Evolutionary conservation across 2,329 filamentous ascomycete species (phyloP).

Genomic region (Chaetomium olivaceum): DNA sequence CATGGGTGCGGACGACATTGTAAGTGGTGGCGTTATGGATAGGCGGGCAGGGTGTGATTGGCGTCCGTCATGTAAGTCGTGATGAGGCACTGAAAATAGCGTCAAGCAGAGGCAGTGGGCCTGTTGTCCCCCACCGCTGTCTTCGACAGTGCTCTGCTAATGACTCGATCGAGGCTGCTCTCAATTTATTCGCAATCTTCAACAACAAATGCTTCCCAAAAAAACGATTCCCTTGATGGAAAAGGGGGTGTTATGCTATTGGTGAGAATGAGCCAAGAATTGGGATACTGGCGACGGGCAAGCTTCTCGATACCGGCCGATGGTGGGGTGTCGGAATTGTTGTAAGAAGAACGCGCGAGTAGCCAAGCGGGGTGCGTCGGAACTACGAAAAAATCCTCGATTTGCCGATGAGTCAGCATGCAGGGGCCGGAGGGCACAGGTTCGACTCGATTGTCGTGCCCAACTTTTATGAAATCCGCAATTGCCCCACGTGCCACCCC

Average conservation of each 20-base stretch:
- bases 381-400: slow-evolving; percentile 19
- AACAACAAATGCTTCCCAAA: neutral
- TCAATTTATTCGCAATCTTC: neutral
- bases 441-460: slow-evolving; percentile 23
- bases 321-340: slow-evolving; percentile 23
- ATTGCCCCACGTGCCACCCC: neutral
- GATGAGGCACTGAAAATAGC: neutral
- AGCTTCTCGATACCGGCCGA: slow-evolving; percentile 11
- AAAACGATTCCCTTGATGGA: slow-evolving; percentile 3
- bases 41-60: neutral
- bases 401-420: slow-evolving; percentile 27
- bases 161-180: slow-evolving; percentile 3
- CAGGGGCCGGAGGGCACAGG: slow-evolving; percentile 14
- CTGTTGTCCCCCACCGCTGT: slow-evolving; percentile 25
- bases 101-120: neutral
- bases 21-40: neutral
- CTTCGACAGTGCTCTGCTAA: neutral
- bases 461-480: slow-evolving; percentile 9
- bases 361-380: slow-evolving; percentile 32
- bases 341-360: slow-evolving; percentile 19
- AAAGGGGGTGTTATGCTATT: slow-evolving; percentile 33
- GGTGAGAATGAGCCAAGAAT: slow-evolving; percentile 26
- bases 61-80: slow-evolving; percentile 9
- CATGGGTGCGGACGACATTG: slow-evolving; percentile 20
- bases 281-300: slow-evolving; percentile 32